Evolutionary conservation across 805 yeast genomes (phyloP), one percentile per base, ranked within the genome.

Genomic region (Saccharomycopsis malanga): DNA sequence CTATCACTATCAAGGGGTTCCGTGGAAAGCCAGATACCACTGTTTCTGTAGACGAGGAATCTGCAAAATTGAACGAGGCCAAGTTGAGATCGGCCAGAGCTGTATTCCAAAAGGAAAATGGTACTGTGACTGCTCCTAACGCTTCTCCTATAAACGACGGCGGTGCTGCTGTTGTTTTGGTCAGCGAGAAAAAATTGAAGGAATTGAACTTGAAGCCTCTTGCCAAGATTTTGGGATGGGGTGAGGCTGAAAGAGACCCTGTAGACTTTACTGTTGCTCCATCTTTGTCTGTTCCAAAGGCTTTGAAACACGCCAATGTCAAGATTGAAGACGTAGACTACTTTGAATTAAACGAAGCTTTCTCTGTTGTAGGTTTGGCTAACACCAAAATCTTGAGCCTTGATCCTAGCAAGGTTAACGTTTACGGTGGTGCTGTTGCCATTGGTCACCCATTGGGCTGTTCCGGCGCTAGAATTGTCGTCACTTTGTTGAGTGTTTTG

Each of bases 91-190:
- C 82, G 49, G 96, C 98, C 25, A 84, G 98, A 72, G 80, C 98
- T 45, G 98, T 87, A 34, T 93, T 93, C 81, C 84, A 86, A 70
- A 81, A 77, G 68, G 96, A 88, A 61, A 81, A 83, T 57, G 98
- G 98, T 64, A 86, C 97, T 35, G 91, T 93, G 53, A 91, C 98
- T 34, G 98, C 96, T 22, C 94, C 97, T 58, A 94, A 93, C 65
- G 95, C 98, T 24, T 87, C 97, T 24, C 87, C 94, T 61, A 74
- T 93, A 60, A 93, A 91, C 67, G 99, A 93, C 67, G 99, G 99
- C 69, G 98, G 87, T 64, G 96, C 98, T 47, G 98, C 98, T 42
- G 78, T 93, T 34, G 72, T 93, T 39, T 74, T 93, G 56, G 93
- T 87, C 44, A 84, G 95, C 50, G 97, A 79, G 63, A 70, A 70